Conservation (phyloP, 768 basidiomycete genomes). For the Leccinum truebloodii region DNA sequence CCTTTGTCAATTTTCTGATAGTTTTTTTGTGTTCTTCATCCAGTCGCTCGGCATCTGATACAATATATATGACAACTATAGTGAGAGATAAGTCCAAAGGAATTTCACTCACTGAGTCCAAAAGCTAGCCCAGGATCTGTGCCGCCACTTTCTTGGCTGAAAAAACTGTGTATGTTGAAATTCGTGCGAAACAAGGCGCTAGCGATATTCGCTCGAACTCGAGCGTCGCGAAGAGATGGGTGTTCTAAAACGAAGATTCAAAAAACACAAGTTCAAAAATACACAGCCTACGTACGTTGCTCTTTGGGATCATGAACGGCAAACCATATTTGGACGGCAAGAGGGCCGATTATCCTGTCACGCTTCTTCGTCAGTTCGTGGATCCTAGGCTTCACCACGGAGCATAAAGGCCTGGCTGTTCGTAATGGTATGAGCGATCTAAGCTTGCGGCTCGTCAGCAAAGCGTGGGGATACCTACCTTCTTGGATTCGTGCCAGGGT, state of each 20-base stretch:
- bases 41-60: constrained; percentile 12
- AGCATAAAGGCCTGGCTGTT: too few relatives aligned
- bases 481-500: too few relatives aligned
- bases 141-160: neutral
- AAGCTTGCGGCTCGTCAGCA: too few relatives aligned
- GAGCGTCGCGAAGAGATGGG: constrained; percentile 5
- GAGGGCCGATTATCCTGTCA: constrained; percentile 13
- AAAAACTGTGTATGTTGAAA: neutral
- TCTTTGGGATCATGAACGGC: constrained; percentile 9
- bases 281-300: constrained; percentile 1
- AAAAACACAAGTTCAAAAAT: neutral
- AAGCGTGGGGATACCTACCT: too few relatives aligned
- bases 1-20: constrained; percentile 12
- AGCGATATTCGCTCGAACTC: constrained; percentile 22
- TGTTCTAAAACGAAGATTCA: constrained; percentile 6
- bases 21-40: constrained; percentile 3
- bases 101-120: constrained; percentile 18
- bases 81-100: neutral
- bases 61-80: neutral
- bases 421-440: too few relatives aligned
- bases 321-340: constrained; percentile 25
- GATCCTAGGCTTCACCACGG: constrained; percentile 14
- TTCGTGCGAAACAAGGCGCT: constrained; percentile 14
- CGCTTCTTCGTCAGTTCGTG: constrained; percentile 10
- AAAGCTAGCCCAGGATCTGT: constrained; percentile 10